Percentiles rank a stretch among this genome's conserved stretches.
Evolutionary conservation across 345 rosid genomes (phyloP).

Genomic region (Populus pruinosa): DNA sequence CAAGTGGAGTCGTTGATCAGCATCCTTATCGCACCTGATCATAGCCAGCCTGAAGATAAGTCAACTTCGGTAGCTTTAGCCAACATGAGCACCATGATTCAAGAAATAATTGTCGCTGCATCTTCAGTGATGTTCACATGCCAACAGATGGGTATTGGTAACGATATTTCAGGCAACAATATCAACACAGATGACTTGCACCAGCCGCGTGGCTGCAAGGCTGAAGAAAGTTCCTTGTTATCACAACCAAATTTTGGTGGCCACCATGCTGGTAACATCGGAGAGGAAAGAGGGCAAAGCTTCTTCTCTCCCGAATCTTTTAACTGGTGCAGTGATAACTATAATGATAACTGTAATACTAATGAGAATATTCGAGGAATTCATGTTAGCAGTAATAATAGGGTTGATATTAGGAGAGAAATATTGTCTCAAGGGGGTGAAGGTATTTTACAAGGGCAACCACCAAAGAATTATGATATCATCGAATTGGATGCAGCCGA

Average conservation of each 20-base stretch:
- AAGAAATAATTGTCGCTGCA: conserved; percentile 58
- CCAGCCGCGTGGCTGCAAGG: conserved; percentile 1
- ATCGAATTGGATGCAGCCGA: conserved; percentile 61
- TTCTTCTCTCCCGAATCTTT: conserved; percentile 22
- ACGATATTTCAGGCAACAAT: conserved; percentile 3
- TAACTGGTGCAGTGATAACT: conserved; percentile 39
- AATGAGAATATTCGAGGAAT: background rate
- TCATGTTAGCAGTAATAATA: conserved; percentile 2
- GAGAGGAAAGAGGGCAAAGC: conserved; percentile 30
- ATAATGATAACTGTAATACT: conserved; percentile 3
- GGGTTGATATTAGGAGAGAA: background rate
- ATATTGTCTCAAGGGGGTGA: background rate
- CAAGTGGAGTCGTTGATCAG: conserved; percentile 55
- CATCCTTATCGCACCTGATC: conserved; percentile 37
- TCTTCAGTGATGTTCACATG: conserved; percentile 63
- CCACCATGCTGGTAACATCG: background rate
- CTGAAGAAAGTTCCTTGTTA: background rate
- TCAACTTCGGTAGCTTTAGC: conserved; percentile 45
- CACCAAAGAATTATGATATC: conserved; percentile 31
- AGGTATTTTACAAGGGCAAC: conserved; percentile 3
- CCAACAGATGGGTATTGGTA: conserved; percentile 47
- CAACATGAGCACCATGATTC: conserved; percentile 46
- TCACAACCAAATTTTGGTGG: conserved; percentile 10
- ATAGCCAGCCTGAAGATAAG: conserved; percentile 24
- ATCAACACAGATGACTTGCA: conserved; percentile 12